phyloP scores from a whole-genome alignment of 148 eudicot genomes.

The Amaranthus palmeri region DNA sequence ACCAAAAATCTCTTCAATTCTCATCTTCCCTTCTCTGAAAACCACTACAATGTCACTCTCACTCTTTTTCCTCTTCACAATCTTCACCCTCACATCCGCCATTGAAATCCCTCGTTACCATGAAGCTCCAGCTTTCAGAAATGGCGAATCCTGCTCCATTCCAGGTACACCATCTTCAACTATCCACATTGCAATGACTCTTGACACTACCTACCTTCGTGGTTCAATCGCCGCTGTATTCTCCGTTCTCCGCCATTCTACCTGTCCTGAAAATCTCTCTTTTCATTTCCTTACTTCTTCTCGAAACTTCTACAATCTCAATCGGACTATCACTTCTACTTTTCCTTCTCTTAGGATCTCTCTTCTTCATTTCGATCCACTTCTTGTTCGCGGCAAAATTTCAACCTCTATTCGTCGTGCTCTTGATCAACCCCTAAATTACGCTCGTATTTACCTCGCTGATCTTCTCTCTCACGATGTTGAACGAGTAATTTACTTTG shows the following conservation, averaged over 20 bases:
- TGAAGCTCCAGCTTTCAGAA: slow-evolving; percentile 14
- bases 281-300: slow-evolving; percentile 22
- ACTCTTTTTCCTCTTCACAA: neutral
- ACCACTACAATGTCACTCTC: too few species aligned
- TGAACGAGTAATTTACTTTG: slow-evolving; percentile 31
- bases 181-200: slow-evolving; percentile 28
- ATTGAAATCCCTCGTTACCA: neutral
- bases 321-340: slow-evolving; percentile 9
- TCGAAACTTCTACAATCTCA: slow-evolving; percentile 5
- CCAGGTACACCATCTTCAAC: slow-evolving; percentile 16
- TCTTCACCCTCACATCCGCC: neutral
- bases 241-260: slow-evolving; percentile 28
- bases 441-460: slow-evolving; percentile 32
- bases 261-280: slow-evolving; percentile 23
- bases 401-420: slow-evolving; percentile 32
- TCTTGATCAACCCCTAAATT: slow-evolving; percentile 33
- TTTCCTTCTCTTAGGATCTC: slow-evolving; percentile 24
- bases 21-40: too few species aligned
- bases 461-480: slow-evolving; percentile 28
- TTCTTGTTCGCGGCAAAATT: slow-evolving; percentile 25
- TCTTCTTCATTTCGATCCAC: slow-evolving; percentile 25
- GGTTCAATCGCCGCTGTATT: slow-evolving; percentile 31
- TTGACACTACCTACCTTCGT: slow-evolving; percentile 26
- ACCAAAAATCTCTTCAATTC: too few species aligned
- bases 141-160: slow-evolving; percentile 14